Evolutionary conservation across 2,329 filamentous ascomycete species (phyloP).

Genomic region (Mycosphaerella sp.): DNA sequence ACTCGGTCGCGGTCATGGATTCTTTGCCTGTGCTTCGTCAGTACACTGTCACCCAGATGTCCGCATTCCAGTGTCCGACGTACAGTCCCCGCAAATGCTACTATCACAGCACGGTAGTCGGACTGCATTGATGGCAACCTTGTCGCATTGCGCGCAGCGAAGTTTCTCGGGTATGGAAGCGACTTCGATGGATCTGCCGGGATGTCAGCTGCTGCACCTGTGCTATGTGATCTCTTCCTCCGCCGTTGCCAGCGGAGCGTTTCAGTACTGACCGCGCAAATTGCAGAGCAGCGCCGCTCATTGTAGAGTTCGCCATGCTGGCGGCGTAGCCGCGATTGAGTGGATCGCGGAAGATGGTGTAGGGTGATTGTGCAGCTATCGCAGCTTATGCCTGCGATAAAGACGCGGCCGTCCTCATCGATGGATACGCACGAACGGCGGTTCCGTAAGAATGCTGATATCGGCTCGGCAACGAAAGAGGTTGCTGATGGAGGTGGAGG

Average conservation of each 20-base stretch:
- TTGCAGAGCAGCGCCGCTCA: conserved; percentile 15
- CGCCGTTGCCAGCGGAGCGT: background rate
- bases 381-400: conserved; percentile 16
- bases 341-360: conserved; percentile 1
- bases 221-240: background rate
- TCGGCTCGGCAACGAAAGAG: background rate
- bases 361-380: conserved; percentile 3
- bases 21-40: conserved; percentile 57
- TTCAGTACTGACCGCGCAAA: conserved; percentile 12
- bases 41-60: conserved; percentile 15
- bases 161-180: conserved; percentile 95
- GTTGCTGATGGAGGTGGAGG: background rate
- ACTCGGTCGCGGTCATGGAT: conserved; percentile 50
- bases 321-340: background rate
- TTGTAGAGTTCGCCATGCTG: conserved; percentile 10
- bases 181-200: conserved; percentile 61
- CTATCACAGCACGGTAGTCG: conserved; percentile 93
- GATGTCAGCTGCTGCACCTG: conserved; percentile 8
- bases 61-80: conserved; percentile 32
- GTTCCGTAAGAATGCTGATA: background rate
- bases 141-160: conserved; percentile 88
- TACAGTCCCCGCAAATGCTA: conserved; percentile 86
- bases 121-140: conserved; percentile 82
- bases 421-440: background rate
- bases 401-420: conserved; percentile 13